Conservation (phyloP, 164 flowering plant genomes). For the Aristolochia contorta region DNA sequence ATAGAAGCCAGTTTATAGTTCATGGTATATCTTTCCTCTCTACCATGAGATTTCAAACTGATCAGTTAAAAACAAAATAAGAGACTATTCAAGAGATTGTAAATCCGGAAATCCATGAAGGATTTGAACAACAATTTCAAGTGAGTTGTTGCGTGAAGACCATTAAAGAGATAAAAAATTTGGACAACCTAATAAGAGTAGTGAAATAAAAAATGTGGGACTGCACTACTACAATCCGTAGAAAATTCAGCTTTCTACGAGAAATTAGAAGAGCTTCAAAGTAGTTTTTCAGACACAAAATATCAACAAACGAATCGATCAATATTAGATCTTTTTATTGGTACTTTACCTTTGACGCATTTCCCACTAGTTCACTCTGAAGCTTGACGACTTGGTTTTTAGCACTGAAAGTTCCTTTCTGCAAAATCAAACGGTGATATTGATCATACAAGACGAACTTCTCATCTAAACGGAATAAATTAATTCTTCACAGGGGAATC, state of each 20-base stretch:
- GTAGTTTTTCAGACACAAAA: not conserved
- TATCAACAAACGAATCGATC: not conserved
- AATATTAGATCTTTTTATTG: not conserved
- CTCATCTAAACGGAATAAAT: not conserved
- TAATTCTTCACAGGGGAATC: not conserved
- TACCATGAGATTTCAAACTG: too few species aligned
- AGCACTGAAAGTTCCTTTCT: constrained; percentile 56
- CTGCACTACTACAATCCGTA: not conserved
- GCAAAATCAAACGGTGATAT: constrained; percentile 4
- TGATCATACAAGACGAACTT: not conserved
- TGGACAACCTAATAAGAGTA: not conserved
- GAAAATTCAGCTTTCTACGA: too few species aligned
- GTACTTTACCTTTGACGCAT: constrained; percentile 62
- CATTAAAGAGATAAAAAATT: not conserved
- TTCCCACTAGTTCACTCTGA: constrained; percentile 59
- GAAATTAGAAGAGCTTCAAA: not conserved
- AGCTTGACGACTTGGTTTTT: constrained; percentile 40
- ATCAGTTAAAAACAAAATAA: too few species aligned
- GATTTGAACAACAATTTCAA: not conserved
- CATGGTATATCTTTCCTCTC: too few species aligned
- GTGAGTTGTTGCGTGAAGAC: not conserved
- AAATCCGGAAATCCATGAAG: not conserved
- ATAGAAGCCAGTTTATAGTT: too few species aligned
- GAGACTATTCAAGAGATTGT: too few species aligned
- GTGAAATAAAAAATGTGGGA: not conserved